phyloP scores from a whole-genome alignment of 352 stramenopile species.

The Thraustochytrium sp. region DNA sequence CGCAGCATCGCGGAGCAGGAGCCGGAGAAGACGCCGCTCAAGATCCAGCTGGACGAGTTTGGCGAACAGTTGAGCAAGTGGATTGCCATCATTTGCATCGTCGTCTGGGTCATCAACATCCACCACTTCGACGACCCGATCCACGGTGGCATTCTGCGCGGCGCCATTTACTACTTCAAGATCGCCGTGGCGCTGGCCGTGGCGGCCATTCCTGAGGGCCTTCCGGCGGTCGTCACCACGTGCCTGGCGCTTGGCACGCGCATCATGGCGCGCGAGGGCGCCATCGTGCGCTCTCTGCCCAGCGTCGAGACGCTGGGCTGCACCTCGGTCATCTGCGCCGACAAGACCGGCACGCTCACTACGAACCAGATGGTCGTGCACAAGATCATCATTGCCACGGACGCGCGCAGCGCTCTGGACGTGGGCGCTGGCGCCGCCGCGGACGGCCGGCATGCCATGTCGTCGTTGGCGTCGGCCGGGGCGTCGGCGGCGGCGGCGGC shows the following conservation, averaged over 20 bases:
- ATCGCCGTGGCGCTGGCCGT: constrained; percentile 96
- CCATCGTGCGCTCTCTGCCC: constrained; percentile 95
- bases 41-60: constrained; percentile 89
- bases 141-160: constrained; percentile 81
- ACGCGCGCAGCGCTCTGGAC: background rate
- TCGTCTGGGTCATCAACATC: constrained; percentile 93
- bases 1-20: constrained; percentile 86
- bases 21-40: constrained; percentile 62
- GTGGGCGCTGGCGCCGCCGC: background rate
- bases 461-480: constrained; percentile 76
- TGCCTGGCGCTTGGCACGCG: constrained; percentile 89
- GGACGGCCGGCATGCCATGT: no score
- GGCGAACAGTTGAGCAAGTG: constrained; percentile 86
- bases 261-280: constrained; percentile 94
- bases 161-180: constrained; percentile 98
- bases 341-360: constrained; percentile 92
- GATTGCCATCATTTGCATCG: constrained; percentile 92
- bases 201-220: constrained; percentile 95
- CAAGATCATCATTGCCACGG: constrained; percentile 84
- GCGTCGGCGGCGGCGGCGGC: background rate
- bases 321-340: constrained; percentile 79
- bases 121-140: constrained; percentile 66
- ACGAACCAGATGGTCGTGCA: constrained; percentile 93
- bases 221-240: constrained; percentile 95
- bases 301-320: constrained; percentile 96